Evolutionary conservation across 345 rosid genomes (phyloP).

Genomic region (Corchorus olitorius): DNA sequence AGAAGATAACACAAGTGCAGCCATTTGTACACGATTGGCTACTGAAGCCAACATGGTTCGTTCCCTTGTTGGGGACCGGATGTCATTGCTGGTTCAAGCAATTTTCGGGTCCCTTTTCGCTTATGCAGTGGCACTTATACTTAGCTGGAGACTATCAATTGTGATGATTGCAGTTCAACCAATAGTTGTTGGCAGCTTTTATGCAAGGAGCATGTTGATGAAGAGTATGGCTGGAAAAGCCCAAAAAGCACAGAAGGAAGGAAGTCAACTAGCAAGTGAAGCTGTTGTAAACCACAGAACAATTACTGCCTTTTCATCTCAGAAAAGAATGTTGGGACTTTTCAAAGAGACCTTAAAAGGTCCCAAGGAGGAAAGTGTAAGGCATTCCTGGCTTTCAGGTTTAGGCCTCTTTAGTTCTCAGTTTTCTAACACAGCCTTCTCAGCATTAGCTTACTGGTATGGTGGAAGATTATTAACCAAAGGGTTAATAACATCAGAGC

Average conservation of each 20-base stretch:
- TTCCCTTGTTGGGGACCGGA: conserved; percentile 63
- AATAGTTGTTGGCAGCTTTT: conserved; percentile 60
- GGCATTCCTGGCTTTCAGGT: conserved; percentile 60
- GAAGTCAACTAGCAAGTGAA: conserved; percentile 73
- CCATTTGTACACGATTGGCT: conserved; percentile 62
- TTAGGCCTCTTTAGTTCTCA: conserved; percentile 62
- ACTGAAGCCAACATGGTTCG: conserved; percentile 61
- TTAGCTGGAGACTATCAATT: conserved; percentile 58
- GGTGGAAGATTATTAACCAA: conserved; percentile 59
- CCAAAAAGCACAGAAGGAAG: conserved; percentile 65
- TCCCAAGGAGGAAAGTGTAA: conserved; percentile 57
- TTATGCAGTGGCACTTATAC: conserved; percentile 46
- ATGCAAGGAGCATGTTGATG: conserved; percentile 49
- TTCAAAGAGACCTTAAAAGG: conserved; percentile 55
- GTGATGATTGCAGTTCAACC: conserved; percentile 69
- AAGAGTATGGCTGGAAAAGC: conserved; percentile 65
- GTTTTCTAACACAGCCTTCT: conserved; percentile 56
- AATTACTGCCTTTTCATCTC: conserved; percentile 72
- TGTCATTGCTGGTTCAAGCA: conserved; percentile 63
- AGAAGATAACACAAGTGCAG: conserved; percentile 69
- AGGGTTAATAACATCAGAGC: conserved; percentile 38
- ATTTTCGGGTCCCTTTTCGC: conserved; percentile 56
- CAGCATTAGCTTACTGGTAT: conserved; percentile 64
- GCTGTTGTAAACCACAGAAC: conserved; percentile 72
- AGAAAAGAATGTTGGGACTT: conserved; percentile 56